Evolutionary conservation across 208 protist species (phyloP).

Genomic region (Wallacemonas sp.): DNA sequence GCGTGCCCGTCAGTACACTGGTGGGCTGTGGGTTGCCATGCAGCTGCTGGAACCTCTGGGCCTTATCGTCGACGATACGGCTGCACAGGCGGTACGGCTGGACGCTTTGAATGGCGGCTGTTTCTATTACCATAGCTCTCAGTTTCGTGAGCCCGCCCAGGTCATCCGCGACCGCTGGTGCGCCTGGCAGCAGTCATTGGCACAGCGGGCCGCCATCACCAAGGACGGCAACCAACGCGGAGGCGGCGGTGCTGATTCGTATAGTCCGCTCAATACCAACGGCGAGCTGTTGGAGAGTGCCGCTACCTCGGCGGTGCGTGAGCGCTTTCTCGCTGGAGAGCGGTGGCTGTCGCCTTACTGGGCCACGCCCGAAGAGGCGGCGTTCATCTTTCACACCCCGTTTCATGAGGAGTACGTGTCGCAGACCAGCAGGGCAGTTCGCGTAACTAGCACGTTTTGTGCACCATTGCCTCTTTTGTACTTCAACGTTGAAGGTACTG

Average conservation of each 20-base stretch:
- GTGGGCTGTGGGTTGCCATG: conserved; percentile 44
- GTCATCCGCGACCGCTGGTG: conserved; percentile 25
- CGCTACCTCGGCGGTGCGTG: conserved; percentile 18
- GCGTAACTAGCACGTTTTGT: conserved; percentile 4
- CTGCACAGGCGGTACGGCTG: conserved; percentile 19
- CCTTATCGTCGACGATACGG: conserved; percentile 7
- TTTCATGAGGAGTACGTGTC: conserved; percentile 31
- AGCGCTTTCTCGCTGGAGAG: conserved; percentile 3
- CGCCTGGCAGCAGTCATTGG: not conserved
- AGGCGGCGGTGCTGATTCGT: not conserved
- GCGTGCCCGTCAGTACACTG: conserved; percentile 16
- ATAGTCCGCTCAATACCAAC: conserved; percentile 50
- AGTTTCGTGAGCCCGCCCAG: conserved; percentile 19
- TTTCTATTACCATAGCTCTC: conserved; percentile 52
- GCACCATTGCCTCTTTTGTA: conserved; percentile 15
- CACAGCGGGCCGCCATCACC: not conserved
- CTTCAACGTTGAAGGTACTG: conserved; percentile 52
- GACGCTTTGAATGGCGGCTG: conserved; percentile 11
- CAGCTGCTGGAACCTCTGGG: conserved; percentile 22
- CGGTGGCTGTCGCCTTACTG: conserved; percentile 34
- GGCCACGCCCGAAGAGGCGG: conserved; percentile 59
- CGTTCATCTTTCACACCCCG: conserved; percentile 38
- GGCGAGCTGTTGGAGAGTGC: conserved; percentile 49
- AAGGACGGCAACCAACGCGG: not conserved
- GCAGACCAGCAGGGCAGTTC: conserved; percentile 10